Base-by-base conservation (phyloP, 176 grass and related monocot genomes). In the Chloris gayana region DNA sequence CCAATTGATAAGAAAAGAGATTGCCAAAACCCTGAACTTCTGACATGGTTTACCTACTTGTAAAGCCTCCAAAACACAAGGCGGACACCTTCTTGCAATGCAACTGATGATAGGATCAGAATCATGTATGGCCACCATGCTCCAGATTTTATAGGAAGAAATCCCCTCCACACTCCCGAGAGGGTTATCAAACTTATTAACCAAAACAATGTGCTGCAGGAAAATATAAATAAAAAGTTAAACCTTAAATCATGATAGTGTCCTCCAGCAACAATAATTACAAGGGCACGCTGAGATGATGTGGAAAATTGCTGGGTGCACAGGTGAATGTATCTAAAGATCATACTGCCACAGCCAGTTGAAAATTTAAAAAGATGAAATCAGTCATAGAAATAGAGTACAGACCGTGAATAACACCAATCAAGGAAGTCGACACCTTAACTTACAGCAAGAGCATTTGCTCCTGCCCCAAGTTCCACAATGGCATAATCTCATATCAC, bases 31-130 rank as follows among this genome's bases (percentile, higher is more conserved):
- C 34, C 54, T 25, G 42, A 39, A 32, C 18, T 13, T 67, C 35
- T 70, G 38, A 75, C 73, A 62, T 50, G 44, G 56, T 75, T 73
- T 58, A 86, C 87, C 51, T 94, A 98, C 95, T 92, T 98, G 90
- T 93, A 98, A 86, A 98, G 84, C 86, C 67, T 95, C 96, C 96
- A 98, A 85, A 98, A 98, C 34, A 86, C 68, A 80, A 98, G 67
- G 22, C 96, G 88, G 57, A 62, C 63, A 10, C 83, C 86, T 86
- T 98, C 96, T 87, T 98, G 92, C 75, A 95, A 91, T 53, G 74
- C 86, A 72, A 95, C 96, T 54, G 90, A 98, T 60, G 96, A 89
- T 60, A 98, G 66, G 53, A 93, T 89, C 44, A 98, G 80, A 82
- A 98, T 61, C 34, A 51, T 83, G 82, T 95, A 91, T 27, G 88